These are phyloP conservation scores for Hansenula sp. DNA, from an alignment of 1,139 yeast species.

Conservation along the genomic window DNA sequence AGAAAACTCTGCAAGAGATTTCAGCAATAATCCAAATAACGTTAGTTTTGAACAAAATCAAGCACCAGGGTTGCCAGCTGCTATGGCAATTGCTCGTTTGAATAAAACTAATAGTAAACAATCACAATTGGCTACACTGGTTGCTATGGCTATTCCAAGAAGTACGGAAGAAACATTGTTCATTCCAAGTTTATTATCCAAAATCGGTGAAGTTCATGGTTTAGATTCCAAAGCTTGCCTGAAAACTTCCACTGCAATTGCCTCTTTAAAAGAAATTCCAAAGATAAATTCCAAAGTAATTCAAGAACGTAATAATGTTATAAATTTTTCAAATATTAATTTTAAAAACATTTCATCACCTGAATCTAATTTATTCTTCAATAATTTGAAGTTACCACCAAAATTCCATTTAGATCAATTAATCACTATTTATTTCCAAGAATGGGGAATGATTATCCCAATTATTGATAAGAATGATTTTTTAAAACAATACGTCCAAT, in stretches of 20 bases:
- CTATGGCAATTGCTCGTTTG: constrained; percentile 41
- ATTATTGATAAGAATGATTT: constrained; percentile 65
- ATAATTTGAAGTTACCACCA: constrained; percentile 48
- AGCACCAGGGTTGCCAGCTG: constrained; percentile 81
- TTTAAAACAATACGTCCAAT: constrained; percentile 50
- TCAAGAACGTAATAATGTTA: constrained; percentile 21
- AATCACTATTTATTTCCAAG: constrained; percentile 60
- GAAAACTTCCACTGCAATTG: constrained; percentile 65
- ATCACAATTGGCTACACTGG: constrained; percentile 58
- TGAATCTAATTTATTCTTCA: constrained; percentile 44
- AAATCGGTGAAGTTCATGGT: constrained; percentile 66
- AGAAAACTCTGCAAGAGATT: constrained; percentile 5
- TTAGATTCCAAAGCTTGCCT: constrained; percentile 65
- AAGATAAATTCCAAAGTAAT: constrained; percentile 18
- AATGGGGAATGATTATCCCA: constrained; percentile 75
- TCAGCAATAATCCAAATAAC: constrained; percentile 11
- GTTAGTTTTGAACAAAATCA: constrained; percentile 53
- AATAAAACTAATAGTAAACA: constrained; percentile 42
- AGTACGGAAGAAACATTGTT: constrained; percentile 75
- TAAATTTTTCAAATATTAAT: constrained; percentile 30
- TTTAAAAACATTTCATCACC: constrained; percentile 29
- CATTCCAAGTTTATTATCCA: constrained; percentile 66
- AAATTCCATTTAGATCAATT: constrained; percentile 54
- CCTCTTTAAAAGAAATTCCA: constrained; percentile 56
- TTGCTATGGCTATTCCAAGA: constrained; percentile 71